phyloP scores from a whole-genome alignment of 2,329 filamentous ascomycete species.

The Zalaria obscura region DNA sequence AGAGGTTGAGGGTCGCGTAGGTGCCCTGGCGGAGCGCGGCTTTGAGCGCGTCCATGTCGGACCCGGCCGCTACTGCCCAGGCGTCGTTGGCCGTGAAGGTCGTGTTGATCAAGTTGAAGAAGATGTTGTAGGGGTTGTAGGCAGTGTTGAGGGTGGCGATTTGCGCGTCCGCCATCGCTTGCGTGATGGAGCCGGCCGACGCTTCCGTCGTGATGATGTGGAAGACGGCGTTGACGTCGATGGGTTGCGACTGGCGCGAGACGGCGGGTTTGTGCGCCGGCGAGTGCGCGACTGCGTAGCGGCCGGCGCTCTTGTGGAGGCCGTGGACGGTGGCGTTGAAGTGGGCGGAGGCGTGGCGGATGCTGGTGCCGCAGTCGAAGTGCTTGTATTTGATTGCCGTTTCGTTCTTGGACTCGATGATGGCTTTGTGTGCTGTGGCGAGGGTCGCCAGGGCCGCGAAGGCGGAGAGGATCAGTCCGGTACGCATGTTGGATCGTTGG shows the following conservation, averaged over 20 bases:
- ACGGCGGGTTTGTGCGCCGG: slow-evolving; percentile 12
- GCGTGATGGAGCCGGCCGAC: slow-evolving; percentile 23
- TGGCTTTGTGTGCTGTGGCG: slow-evolving; percentile 3
- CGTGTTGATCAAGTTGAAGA: slow-evolving; percentile 34
- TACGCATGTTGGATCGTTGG: slow-evolving; percentile 4
- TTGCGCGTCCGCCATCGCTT: slow-evolving; percentile 25
- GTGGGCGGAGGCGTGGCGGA: slow-evolving; percentile 20
- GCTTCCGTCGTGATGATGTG: slow-evolving; percentile 28
- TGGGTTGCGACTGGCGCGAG: slow-evolving; percentile 10
- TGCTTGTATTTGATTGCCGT: slow-evolving; percentile 8
- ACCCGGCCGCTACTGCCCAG: slow-evolving; percentile 36
- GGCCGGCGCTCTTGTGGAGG: slow-evolving; percentile 8
- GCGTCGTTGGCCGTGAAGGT: slow-evolving; percentile 38
- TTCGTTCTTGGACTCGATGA: not conserved
- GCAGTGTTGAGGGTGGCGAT: slow-evolving; percentile 24
- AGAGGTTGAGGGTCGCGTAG: slow-evolving; percentile 43
- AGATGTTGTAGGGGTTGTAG: slow-evolving; percentile 36
- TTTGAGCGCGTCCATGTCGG: slow-evolving; percentile 38
- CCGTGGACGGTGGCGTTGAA: slow-evolving; percentile 23
- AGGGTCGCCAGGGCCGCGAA: slow-evolving; percentile 6
- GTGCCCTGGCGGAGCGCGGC: slow-evolving; percentile 35
- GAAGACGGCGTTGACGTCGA: slow-evolving; percentile 28
- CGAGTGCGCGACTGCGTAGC: slow-evolving; percentile 5
- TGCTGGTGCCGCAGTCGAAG: slow-evolving; percentile 29
- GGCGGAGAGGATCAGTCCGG: slow-evolving; percentile 2